These are phyloP conservation scores for Hyphodiscus sp. DNA, from an alignment of 2,329 filamentous ascomycete genomes.

Conservation along the genomic window DNA sequence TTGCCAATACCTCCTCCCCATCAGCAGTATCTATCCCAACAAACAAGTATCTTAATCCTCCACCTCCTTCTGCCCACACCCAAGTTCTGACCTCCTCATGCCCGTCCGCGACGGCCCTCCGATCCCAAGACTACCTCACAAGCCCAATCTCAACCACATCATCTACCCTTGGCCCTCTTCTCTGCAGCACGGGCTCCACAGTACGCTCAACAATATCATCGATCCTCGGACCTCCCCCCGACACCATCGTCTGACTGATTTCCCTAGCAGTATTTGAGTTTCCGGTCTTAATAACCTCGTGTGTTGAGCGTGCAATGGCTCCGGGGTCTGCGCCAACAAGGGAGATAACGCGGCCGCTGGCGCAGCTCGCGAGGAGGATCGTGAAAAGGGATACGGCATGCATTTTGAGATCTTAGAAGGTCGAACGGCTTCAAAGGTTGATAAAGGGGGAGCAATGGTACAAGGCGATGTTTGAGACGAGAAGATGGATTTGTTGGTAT, in stretches of 20 bases:
- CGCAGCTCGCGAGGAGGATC: slow-evolving; percentile 3
- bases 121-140: not conserved
- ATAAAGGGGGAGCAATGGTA: not conserved
- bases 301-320: not conserved
- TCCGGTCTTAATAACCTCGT: not conserved
- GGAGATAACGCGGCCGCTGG: slow-evolving; percentile 10
- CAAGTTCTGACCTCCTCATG: too few relatives aligned
- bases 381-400: slow-evolving; percentile 2
- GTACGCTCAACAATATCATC: not conserved
- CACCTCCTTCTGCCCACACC: too few relatives aligned
- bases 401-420: slow-evolving; percentile 4
- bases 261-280: not conserved
- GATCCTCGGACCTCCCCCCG: not conserved
- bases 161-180: not conserved
- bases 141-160: not conserved
- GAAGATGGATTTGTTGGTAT: not conserved
- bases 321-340: not conserved
- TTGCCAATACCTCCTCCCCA: too few relatives aligned
- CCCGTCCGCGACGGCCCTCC: too few relatives aligned
- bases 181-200: not conserved
- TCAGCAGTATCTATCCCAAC: too few relatives aligned
- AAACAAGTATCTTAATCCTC: too few relatives aligned
- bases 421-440: not conserved
- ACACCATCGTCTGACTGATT: not conserved
- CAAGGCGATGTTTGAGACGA: not conserved